Base-by-base conservation (phyloP, 306 rosid species). In the Betula pendula region DNA sequence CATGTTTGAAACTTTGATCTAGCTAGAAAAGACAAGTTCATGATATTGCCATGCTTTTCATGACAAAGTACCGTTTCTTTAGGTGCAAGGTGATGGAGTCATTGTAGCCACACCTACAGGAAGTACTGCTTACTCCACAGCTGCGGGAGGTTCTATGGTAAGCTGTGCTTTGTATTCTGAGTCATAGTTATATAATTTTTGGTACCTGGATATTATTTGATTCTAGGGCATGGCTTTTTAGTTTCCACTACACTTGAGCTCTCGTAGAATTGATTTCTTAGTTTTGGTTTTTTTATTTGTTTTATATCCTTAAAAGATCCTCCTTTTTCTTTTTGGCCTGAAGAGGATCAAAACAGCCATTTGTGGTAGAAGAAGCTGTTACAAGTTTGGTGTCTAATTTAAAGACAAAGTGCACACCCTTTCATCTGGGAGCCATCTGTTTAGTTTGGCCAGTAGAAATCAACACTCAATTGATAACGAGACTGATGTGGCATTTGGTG, bases 81-180 rank as follows among this genome's bases (percentile, higher is more conserved):
- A 90, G 99, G 99, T 95, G 80, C 99, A 95, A 91, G 99, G 96
- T 71, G 98, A 95, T 79, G 99, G 99, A 80, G 97, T 95, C 79
- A 95, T 92, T 72, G 90, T 95, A 56, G 99, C 98, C 82, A 95
- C 98, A 71, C 99, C 99, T 43, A 95, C 99, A 2, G 99, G 99
- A 86, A 95, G 99, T 80, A 95, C 99, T 58, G 98, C 99, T 77
- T 95, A 92, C 88, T 90, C 98, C 80, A 95, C 99, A 14, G 97
- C 99, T 79, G 97, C 99, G 53, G 99, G 97, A 78, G 99, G 99
- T 83, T 95, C 99, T 73, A 93, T 93, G 98, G 98, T 93, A 91
- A 77, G 79, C 74, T 16, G 40, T 56, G 40, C 65, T 25, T 45
- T 70, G 33, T 47, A 29, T 72, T 53, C n/a, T n/a, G 4, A 24